Conservation (phyloP, 2,329 filamentous ascomycete species). For the Pseudogymnoascus verrucosus region DNA sequence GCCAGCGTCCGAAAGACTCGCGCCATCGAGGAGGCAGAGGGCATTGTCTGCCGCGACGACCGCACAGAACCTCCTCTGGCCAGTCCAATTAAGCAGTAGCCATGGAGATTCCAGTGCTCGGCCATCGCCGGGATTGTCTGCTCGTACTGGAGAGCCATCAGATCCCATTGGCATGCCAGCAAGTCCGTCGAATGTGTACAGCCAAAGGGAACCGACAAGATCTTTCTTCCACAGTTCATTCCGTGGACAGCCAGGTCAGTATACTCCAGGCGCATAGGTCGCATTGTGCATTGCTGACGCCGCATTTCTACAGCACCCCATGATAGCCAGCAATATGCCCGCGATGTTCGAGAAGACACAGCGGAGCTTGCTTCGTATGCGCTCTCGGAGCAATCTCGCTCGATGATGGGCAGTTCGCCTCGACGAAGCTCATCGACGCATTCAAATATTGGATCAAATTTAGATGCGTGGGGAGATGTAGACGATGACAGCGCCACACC, state of each 20-base stretch:
- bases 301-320: slow-evolving; percentile 35
- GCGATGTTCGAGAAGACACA: slow-evolving; percentile 76
- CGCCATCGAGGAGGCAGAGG: neutral
- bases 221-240: slow-evolving; percentile 63
- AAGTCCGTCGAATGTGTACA: slow-evolving; percentile 18
- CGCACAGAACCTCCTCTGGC: slow-evolving; percentile 1
- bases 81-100: neutral
- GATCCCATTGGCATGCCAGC: neutral
- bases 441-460: slow-evolving; percentile 16
- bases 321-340: slow-evolving; percentile 67
- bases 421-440: slow-evolving; percentile 19
- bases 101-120: slow-evolving; percentile 1
- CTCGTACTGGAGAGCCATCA: neutral
- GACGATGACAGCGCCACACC: slow-evolving; percentile 12
- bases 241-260: slow-evolving; percentile 44
- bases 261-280: too few species aligned
- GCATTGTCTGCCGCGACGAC: neutral
- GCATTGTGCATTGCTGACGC: neutral
- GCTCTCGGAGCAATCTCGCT: slow-evolving; percentile 51
- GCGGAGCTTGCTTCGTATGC: slow-evolving; percentile 80
- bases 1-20: slow-evolving; percentile 2
- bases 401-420: slow-evolving; percentile 12
- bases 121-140: neutral
- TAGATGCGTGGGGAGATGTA: slow-evolving; percentile 20
- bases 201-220: slow-evolving; percentile 57